Evolutionary conservation across 495 filamentous ascomycete species (phyloP).

Genomic region (Physcia stellaris): DNA sequence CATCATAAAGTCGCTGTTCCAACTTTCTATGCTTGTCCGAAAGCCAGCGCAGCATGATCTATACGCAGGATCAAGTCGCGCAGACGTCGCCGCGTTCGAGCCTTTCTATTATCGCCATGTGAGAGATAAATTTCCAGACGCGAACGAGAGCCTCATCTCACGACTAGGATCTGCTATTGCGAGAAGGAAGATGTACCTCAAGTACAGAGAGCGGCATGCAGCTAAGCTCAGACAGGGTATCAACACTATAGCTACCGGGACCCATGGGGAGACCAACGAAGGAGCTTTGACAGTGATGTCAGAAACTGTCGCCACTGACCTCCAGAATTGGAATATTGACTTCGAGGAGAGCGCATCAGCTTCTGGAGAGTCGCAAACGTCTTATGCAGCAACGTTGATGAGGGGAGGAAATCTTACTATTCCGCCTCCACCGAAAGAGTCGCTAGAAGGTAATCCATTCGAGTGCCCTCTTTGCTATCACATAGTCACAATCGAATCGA

Average conservation of each 20-base stretch:
- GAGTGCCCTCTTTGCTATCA: slow-evolving; percentile 12
- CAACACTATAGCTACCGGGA: not conserved
- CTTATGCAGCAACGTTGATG: slow-evolving; percentile 7
- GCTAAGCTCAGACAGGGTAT: slow-evolving; percentile 18
- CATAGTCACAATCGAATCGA: not conserved
- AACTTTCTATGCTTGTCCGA: slow-evolving; percentile 15
- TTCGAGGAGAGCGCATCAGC: slow-evolving; percentile 1
- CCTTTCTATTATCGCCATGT: slow-evolving; percentile 17
- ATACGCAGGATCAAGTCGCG: slow-evolving; percentile 13
- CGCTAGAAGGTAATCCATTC: slow-evolving; percentile 2
- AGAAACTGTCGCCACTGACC: slow-evolving; percentile 6
- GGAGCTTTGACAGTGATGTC: not conserved
- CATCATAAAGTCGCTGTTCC: slow-evolving; percentile 12
- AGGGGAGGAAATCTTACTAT: slow-evolving; percentile 6
- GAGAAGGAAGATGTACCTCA: slow-evolving; percentile 26
- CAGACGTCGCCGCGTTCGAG: slow-evolving; percentile 17
- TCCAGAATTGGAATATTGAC: not conserved
- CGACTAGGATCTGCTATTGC: slow-evolving; percentile 30
- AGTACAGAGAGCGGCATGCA: slow-evolving; percentile 28
- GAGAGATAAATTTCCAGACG: slow-evolving; percentile 16
- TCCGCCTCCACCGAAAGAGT: slow-evolving; percentile 5
- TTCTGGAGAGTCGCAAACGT: slow-evolving; percentile 6
- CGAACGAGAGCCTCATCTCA: slow-evolving; percentile 13
- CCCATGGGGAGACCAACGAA: not conserved
- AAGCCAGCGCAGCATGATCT: slow-evolving; percentile 23